These are phyloP conservation scores for Epichloe hybrida DNA, from an alignment of 2,329 filamentous ascomycete species.

Conservation along the genomic window DNA sequence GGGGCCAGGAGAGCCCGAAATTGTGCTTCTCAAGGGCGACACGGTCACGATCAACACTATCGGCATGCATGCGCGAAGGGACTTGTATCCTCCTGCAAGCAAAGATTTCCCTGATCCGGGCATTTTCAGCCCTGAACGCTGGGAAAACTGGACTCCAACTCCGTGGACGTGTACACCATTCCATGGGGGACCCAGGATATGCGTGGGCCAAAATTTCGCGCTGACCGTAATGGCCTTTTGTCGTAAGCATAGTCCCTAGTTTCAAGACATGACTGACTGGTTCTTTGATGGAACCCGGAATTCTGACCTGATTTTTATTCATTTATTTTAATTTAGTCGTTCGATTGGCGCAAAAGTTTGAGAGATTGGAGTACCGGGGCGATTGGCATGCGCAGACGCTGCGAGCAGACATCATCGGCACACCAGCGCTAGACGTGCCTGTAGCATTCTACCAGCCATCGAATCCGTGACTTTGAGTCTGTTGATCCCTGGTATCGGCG, in stretches of 20 bases:
- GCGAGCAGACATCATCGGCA: constrained; percentile 28
- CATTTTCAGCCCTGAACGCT: constrained; percentile 34
- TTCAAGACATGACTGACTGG: constrained; percentile 15
- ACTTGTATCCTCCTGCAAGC: constrained; percentile 31
- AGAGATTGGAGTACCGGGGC: constrained; percentile 34
- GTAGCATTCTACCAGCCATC: constrained; percentile 20
- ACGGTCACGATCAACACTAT: constrained; percentile 36
- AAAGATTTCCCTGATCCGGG: constrained; percentile 23
- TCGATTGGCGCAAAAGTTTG: constrained; percentile 43
- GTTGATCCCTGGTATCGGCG: too few species aligned
- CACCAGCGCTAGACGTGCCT: constrained; percentile 25
- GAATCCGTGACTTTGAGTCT: not conserved
- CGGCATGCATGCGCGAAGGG: constrained; percentile 34
- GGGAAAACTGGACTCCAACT: constrained; percentile 36
- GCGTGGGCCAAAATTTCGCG: constrained; percentile 46
- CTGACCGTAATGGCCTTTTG: constrained; percentile 42
- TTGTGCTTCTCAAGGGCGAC: constrained; percentile 33
- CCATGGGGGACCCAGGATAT: constrained; percentile 37
- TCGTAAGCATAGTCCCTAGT: constrained; percentile 18
- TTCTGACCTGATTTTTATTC: too few species aligned
- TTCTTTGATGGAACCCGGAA: too few species aligned
- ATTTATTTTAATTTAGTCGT: constrained; percentile 18
- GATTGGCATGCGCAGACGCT: constrained; percentile 28
- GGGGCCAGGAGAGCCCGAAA: constrained; percentile 16
- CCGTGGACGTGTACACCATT: constrained; percentile 41